Conservation (phyloP, 2,329 filamentous ascomycete species). For the Aspergillus sclerotialis region DNA sequence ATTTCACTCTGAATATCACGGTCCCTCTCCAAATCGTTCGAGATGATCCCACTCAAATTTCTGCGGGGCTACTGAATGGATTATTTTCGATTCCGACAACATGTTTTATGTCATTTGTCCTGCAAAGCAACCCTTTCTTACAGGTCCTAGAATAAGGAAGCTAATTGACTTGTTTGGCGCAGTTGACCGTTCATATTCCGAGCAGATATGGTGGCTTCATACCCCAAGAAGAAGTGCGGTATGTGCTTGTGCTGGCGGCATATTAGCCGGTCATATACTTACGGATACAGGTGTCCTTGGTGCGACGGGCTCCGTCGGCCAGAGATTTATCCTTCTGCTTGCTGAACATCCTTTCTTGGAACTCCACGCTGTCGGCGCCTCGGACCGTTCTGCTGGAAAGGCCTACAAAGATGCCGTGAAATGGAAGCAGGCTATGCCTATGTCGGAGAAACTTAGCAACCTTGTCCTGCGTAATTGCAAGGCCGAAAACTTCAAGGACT, state of each 20-base stretch:
- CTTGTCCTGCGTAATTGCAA: conserved; percentile 81
- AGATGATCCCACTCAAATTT: too few relatives aligned
- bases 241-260: conserved; percentile 8
- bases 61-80: background rate
- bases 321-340: conserved; percentile 90
- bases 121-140: background rate
- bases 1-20: too few relatives aligned
- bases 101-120: conserved; percentile 4
- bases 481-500: conserved; percentile 75
- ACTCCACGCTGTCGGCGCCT: conserved; percentile 84
- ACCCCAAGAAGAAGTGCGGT: conserved; percentile 36
- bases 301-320: conserved; percentile 88
- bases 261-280: conserved; percentile 5
- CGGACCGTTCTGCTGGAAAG: conserved; percentile 82
- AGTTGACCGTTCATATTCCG: background rate
- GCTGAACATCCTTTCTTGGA: conserved; percentile 79
- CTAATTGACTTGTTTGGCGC: background rate
- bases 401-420: conserved; percentile 88
- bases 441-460: conserved; percentile 67
- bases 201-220: conserved; percentile 23
- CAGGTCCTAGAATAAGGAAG: background rate
- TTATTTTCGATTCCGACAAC: background rate
- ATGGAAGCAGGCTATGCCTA: conserved; percentile 87
- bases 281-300: conserved; percentile 63
- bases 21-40: too few relatives aligned